Base-by-base conservation (phyloP, 2,329 filamentous ascomycete species). In the Ophiosphaerella korrae region DNA sequence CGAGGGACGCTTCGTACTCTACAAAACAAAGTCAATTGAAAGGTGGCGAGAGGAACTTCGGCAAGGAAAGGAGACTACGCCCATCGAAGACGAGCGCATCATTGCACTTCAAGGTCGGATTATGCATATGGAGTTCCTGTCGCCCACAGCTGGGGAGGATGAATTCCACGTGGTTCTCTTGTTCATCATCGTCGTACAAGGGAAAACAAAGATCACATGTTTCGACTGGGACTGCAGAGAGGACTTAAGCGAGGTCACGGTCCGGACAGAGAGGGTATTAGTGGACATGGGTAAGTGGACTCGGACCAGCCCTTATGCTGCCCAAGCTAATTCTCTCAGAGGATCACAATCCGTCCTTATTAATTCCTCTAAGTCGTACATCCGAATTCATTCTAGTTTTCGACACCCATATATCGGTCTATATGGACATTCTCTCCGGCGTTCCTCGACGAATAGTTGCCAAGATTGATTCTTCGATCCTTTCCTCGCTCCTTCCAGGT, bases 71-170 rank as follows among this genome's bases (percentile, higher is more conserved):
- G 75, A 55, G 71, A 89, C 50, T 72, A 78, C 62, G 8, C 88
- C 88, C 1, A 81, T 96, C 49, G 79, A 79, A 44, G 74, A 79
- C 54, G 81, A 84, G 73, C 64, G 74, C 34, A 62, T 66, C 2
- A 52, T 75, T 24, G 48, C 64, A 8, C 77, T 91, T 7, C 82
- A 70, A 41, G 67, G 86, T 7, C 92, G 90, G n/a, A 90, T 97
- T 48, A 80, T 93, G 62, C 89, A 90, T 61, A 87, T 97, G 80
- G 88, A 92, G 18, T 99, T 97, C 58, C 79, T 99, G 2, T 85
- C 88, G 52, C 89, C 92, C 7, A 80, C 82, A 54, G 88, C 88
- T 11, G 80, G 81, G 8, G 74, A 82, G 0, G 81, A 84, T 45
- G 86, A 92, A 53, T 80, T 84, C 8, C 79, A 86, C 46, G 83